Evolutionary conservation across 305 asterid species (phyloP).

Genomic region (Nicotiana rustica): DNA sequence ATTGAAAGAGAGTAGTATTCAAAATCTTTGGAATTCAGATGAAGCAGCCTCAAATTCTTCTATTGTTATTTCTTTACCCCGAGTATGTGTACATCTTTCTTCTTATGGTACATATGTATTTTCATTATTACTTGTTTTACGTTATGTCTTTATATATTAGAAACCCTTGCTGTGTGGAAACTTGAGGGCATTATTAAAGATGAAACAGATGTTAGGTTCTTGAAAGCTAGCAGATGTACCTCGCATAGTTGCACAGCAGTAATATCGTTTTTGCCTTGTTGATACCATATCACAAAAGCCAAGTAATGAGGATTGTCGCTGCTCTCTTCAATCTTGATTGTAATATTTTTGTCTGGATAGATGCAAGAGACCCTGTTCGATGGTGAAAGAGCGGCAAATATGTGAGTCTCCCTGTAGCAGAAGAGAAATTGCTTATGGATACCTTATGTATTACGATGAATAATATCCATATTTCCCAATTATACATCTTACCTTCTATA

Average conservation of each 20-base stretch:
- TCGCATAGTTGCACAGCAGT: constrained; percentile 86
- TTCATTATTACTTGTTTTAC: too few relatives aligned
- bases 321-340: constrained; percentile 70
- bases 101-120: neutral
- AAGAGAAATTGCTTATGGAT: neutral
- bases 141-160: neutral
- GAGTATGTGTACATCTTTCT: neutral
- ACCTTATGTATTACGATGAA: neutral
- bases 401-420: constrained; percentile 6
- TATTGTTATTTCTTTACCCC: neutral
- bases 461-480: neutral
- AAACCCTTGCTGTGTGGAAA: neutral
- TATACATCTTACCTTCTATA: constrained; percentile 59
- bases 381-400: neutral
- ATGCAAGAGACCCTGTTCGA: constrained; percentile 76
- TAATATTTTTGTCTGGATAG: constrained; percentile 71
- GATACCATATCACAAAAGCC: constrained; percentile 80
- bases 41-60: constrained; percentile 7
- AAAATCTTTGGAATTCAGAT: neutral
- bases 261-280: constrained; percentile 77
- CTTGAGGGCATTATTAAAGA: constrained; percentile 11
- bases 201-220: neutral
- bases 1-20: constrained; percentile 34
- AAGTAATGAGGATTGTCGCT: constrained; percentile 77
- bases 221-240: constrained; percentile 48